A percentile compares a stretch with the other conserved stretches of the same genome.
Conservation (phyloP, 805 yeast species). For the Lipomyces yamanashiensis region DNA sequence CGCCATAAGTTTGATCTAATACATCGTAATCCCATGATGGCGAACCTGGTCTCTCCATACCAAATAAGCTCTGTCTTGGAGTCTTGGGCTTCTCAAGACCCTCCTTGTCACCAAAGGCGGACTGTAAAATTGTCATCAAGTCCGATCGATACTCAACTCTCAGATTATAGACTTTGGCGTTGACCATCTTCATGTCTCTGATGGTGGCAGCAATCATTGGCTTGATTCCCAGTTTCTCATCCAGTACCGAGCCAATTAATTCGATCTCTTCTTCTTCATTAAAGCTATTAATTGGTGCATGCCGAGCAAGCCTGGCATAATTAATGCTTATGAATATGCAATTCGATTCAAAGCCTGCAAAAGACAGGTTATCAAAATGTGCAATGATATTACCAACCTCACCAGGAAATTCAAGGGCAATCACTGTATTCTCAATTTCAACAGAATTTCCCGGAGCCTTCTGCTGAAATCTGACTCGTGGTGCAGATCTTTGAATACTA, state of each 20-base stretch:
- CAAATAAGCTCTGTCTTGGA: constrained; percentile 11
- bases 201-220: constrained; percentile 52
- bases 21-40: constrained; percentile 29
- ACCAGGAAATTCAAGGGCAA: constrained; percentile 16
- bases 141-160: constrained; percentile 62
- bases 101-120: constrained; percentile 5
- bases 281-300: neutral
- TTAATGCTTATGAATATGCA: constrained; percentile 1
- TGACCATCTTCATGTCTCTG: constrained; percentile 47
- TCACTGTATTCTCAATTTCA: neutral
- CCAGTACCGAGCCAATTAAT: constrained; percentile 24
- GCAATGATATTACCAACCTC: constrained; percentile 9
- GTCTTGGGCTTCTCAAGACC: neutral
- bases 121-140: constrained; percentile 57
- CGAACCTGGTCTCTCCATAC: constrained; percentile 14
- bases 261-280: constrained; percentile 24
- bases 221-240: constrained; percentile 35
- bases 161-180: constrained; percentile 55
- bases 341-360: constrained; percentile 13
- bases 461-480: constrained; percentile 18
- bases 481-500: neutral
- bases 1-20: constrained; percentile 26
- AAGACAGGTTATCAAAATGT: neutral
- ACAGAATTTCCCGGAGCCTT: neutral
- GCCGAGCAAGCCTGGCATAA: neutral